Evolutionary conservation across 1,284 basidiomycete genomes (phyloP), one percentile per base, ranked within the genome.

Genomic region (Cryptococcus floricola): DNA sequence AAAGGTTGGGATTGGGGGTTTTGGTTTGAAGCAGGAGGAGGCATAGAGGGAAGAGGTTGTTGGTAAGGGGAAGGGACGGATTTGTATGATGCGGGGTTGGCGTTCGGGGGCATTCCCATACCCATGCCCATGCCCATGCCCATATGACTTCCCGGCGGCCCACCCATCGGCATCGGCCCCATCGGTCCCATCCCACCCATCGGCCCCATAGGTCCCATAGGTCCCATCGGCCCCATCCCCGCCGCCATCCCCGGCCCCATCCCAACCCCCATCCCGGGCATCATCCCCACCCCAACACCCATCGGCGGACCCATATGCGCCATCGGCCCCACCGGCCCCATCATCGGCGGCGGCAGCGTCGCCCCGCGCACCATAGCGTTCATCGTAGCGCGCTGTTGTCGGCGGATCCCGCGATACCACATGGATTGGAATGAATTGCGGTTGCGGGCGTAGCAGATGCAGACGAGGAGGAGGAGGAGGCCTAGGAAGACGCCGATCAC

Each of bases 401-500:
- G 61, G 1, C 69, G 58, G 18, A 69, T 46, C 2, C 62, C 61
- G 8, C 73, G 66, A 48, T 69, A 69, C 60, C 66, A 71, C 16
- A 69, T 62, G 14, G 69, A 70, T 53, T 71, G 69, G 55, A 69
- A 63, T 3, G 70, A 66, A 28, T 58, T 58, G 9, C 70, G 65
- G 46, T 71, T 69, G 0, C 68, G 67, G 8, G 60, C 44, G 55
- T 70, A 73, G 49, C 68, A 71, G 12, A 66, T 39, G 3, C 65
- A 7, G 42, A 75, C 60, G 16, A 66, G 48, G 50, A 74, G 39
- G 41, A 74, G 46, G 25, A 74, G 62, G 4, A 62, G 56, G 8
- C 61, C 64, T 19, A 73, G 46, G 12, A 75, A 62, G 12, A 62
- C 47, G 16, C 70, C 70, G 46, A 76, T 67, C 9, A 75, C 74